Evolutionary conservation across 164 flowering plant genomes (phyloP).

Genomic region (grape (Vitis vinifera)): ASM3070453v1 NC_081820.1:17324001-17324500

Average conservation of each 20-base stretch:
- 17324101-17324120: too few relatives aligned
- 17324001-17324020: too few relatives aligned
- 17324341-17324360: background rate
- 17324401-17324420: background rate
- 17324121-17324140: too few relatives aligned
- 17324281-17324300: background rate
- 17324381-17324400: background rate
- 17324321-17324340: background rate
- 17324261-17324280: background rate
- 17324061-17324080: too few relatives aligned
- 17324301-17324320: background rate
- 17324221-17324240: background rate
- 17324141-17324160: too few relatives aligned
- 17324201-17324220: too few relatives aligned
- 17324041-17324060: too few relatives aligned
- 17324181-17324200: too few relatives aligned
- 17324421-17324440: background rate
- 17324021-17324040: too few relatives aligned
- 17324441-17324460: background rate
- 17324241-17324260: background rate
- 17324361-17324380: background rate
- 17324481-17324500: too few relatives aligned
- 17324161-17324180: too few relatives aligned
- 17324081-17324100: too few relatives aligned
- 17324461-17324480: background rate